Evolutionary conservation across 345 rosid genomes (phyloP).

Genomic region (Turnera subulata): DNA sequence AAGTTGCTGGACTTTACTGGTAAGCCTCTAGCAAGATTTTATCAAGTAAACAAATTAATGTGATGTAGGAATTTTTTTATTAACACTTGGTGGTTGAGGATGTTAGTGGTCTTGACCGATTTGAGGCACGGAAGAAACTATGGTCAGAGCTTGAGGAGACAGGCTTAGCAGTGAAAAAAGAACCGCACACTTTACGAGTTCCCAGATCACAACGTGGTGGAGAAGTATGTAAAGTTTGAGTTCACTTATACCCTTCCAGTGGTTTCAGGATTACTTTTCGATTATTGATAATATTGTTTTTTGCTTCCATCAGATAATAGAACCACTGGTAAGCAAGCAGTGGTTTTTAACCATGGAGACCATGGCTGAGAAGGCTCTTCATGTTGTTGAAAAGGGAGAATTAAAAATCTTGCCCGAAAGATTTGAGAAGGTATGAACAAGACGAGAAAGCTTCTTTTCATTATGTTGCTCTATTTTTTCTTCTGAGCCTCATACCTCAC

Average conservation of each 20-base stretch:
- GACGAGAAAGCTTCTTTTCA: background rate
- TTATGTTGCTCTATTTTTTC: background rate
- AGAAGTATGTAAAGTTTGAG: conserved; percentile 52
- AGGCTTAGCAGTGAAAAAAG: conserved; percentile 82
- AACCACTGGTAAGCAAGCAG: conserved; percentile 93
- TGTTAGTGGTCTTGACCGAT: conserved; percentile 87
- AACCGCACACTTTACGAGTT: conserved; percentile 65
- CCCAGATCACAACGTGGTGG: conserved; percentile 99
- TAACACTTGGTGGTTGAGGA: conserved; percentile 8
- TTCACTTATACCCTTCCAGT: conserved; percentile 11
- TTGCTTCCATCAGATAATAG: conserved; percentile 58
- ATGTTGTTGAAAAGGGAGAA: conserved; percentile 72
- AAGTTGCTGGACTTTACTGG: conserved; percentile 91
- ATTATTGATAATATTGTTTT: conserved; percentile 9
- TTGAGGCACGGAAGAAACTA: conserved; percentile 78
- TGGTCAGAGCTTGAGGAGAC: conserved; percentile 97
- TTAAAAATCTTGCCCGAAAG: conserved; percentile 83
- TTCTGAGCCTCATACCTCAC: background rate
- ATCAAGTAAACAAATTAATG: conserved; percentile 8
- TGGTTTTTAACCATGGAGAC: conserved; percentile 97
- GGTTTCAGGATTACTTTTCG: conserved; percentile 15
- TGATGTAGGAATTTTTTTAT: conserved; percentile 12
- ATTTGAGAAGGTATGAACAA: conserved; percentile 75
- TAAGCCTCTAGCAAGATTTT: conserved; percentile 29
- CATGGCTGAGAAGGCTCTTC: conserved; percentile 93